Conservation (phyloP, 2,329 filamentous ascomycete species). For the Hymenotorrendiella dingleyae region DNA sequence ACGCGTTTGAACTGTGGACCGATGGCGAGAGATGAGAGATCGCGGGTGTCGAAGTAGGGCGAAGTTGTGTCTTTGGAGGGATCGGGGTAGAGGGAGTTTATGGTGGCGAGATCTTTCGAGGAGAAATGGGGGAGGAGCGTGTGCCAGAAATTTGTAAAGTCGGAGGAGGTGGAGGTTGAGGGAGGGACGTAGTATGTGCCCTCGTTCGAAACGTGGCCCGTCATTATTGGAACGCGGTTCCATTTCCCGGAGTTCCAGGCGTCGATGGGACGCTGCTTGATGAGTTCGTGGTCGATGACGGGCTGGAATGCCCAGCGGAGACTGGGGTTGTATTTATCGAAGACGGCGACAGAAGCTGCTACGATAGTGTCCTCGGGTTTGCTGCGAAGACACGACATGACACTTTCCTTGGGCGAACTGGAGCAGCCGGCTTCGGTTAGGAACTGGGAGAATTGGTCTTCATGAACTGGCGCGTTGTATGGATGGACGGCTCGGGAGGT, state of each 20-base stretch:
- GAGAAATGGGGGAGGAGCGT: slow-evolving; percentile 53
- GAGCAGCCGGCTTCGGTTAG: slow-evolving; percentile 34
- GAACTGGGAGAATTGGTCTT: slow-evolving; percentile 49
- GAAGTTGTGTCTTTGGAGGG: slow-evolving; percentile 37
- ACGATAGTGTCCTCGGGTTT: slow-evolving; percentile 34
- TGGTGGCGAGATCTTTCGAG: slow-evolving; percentile 42
- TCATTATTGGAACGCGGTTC: slow-evolving; percentile 55
- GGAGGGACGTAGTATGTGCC: slow-evolving; percentile 53
- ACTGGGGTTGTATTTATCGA: slow-evolving; percentile 35
- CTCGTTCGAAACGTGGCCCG: slow-evolving; percentile 64
- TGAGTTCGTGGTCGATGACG: slow-evolving; percentile 54
- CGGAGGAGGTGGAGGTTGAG: slow-evolving; percentile 39
- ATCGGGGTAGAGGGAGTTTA: slow-evolving; percentile 57
- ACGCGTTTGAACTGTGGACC: slow-evolving; percentile 51
- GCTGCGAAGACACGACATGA: slow-evolving; percentile 46
- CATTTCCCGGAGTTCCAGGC: slow-evolving; percentile 47
- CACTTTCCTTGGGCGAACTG: slow-evolving; percentile 37
- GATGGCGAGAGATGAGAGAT: slow-evolving; percentile 28
- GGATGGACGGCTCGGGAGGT: slow-evolving; percentile 47
- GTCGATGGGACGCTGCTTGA: slow-evolving; percentile 50
- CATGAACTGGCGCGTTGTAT: slow-evolving; percentile 49
- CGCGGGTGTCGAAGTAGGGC: slow-evolving; percentile 35
- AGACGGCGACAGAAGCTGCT: slow-evolving; percentile 37
- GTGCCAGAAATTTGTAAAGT: slow-evolving; percentile 55
- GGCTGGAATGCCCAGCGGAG: slow-evolving; percentile 62